A percentile compares a stretch with the other conserved stretches of the same genome.
phyloP scores from a whole-genome alignment of 148 eudicot species.

The Heliosperma pusillum region DNA sequence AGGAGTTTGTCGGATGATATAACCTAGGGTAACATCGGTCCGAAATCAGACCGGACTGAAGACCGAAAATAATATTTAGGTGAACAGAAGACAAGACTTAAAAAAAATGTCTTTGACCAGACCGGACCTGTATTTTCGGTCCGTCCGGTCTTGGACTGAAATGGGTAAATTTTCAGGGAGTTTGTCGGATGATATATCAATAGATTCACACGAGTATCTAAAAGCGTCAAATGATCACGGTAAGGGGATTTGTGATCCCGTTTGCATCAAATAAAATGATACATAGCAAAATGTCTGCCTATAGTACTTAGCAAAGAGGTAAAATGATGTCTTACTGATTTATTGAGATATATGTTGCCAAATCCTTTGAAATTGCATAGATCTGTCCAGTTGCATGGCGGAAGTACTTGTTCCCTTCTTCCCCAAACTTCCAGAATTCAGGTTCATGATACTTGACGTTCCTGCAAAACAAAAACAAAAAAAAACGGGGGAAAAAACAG shows the following conservation, averaged over 20 bases:
- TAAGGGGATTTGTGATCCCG: no score
- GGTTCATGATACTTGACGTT: slow-evolving; percentile 92
- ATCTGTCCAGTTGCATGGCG: slow-evolving; percentile 98
- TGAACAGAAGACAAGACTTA: no score
- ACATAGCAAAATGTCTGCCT: not conserved
- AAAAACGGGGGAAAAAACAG: not conserved
- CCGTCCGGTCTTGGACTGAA: no score
- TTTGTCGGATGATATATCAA: no score
- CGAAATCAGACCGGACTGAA: no score
- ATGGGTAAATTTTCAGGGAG: no score
- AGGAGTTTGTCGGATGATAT: not conserved
- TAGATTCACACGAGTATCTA: no score
- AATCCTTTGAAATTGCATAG: slow-evolving; percentile 89
- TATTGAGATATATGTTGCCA: slow-evolving; percentile 83
- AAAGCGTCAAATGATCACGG: not conserved
- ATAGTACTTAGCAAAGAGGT: not conserved
- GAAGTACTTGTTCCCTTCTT: slow-evolving; percentile 92
- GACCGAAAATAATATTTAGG: no score
- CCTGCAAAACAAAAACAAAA: slow-evolving; percentile 39
- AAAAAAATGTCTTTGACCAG: no score
- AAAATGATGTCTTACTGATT: slow-evolving; percentile 60
- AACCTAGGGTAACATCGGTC: no score
- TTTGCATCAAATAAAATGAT: not conserved
- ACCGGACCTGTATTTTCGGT: no score
- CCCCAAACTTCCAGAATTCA: slow-evolving; percentile 96